These are phyloP conservation scores for Sugiyamaella marilandica DNA, from an alignment of 805 yeast genomes.

Conservation along the genomic window DNA sequence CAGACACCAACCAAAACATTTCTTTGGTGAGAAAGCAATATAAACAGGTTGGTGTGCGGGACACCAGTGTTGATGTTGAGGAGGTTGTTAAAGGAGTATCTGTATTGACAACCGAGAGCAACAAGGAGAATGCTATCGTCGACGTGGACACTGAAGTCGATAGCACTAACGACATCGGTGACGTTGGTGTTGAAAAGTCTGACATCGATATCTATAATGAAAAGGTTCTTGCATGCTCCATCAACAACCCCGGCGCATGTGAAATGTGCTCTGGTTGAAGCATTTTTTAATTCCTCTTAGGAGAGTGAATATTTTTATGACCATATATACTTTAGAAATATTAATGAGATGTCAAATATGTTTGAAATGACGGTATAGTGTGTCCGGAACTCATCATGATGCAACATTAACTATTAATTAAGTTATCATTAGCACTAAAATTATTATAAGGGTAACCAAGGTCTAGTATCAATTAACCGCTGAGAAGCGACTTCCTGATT, in stretches of 20 bases:
- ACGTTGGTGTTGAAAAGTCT: slow-evolving; percentile 19
- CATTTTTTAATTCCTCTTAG: neutral
- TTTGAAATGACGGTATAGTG: too few species aligned
- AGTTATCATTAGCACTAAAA: neutral
- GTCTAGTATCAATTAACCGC: neutral
- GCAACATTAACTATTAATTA: too few species aligned
- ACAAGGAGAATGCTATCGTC: slow-evolving; percentile 14
- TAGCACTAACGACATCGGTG: slow-evolving; percentile 6
- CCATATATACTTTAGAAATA: neutral
- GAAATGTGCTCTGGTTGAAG: slow-evolving; percentile 95
- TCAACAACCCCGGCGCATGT: slow-evolving; percentile 94
- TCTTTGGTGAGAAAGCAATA: slow-evolving; percentile 23
- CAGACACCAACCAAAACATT: slow-evolving; percentile 14
- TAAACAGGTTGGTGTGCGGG: slow-evolving; percentile 6
- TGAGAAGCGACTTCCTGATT: slow-evolving; percentile 11
- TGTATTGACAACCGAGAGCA: slow-evolving; percentile 7
- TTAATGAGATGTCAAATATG: neutral
- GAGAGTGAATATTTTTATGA: neutral
- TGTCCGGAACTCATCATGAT: neutral
- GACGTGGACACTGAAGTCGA: neutral
- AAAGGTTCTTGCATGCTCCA: slow-evolving; percentile 93
- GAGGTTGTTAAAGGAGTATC: slow-evolving; percentile 9
- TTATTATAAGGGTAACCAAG: neutral
- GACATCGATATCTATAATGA: slow-evolving; percentile 85
- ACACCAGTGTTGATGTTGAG: slow-evolving; percentile 4